Evolutionary conservation across 2,329 filamentous ascomycete species (phyloP).

Genomic region (Fusarium sororula): DNA sequence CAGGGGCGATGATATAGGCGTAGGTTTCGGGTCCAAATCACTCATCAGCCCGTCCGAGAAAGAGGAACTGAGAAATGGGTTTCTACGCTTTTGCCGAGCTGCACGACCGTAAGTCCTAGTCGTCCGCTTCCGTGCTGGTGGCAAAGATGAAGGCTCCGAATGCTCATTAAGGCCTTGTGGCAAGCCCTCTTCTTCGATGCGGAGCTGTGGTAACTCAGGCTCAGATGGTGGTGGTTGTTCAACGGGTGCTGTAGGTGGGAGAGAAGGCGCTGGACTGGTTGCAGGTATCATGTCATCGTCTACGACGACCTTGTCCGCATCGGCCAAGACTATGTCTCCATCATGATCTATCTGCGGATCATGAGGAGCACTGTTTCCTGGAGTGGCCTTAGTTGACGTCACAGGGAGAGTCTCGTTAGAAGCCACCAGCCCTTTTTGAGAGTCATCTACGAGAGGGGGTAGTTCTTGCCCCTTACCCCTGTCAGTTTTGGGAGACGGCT

Average conservation of each 20-base stretch:
- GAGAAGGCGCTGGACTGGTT: slow-evolving; percentile 48
- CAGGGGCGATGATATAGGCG: slow-evolving; percentile 21
- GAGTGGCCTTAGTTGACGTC: slow-evolving; percentile 49
- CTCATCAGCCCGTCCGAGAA: slow-evolving; percentile 37
- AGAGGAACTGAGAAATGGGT: slow-evolving; percentile 45
- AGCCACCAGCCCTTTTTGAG: slow-evolving; percentile 37
- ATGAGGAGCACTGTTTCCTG: slow-evolving; percentile 32
- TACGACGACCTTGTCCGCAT: slow-evolving; percentile 19
- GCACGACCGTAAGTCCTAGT: slow-evolving; percentile 38
- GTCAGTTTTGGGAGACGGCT: background rate
- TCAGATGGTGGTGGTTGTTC: slow-evolving; percentile 41
- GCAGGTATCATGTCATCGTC: slow-evolving; percentile 53
- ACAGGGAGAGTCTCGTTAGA: slow-evolving; percentile 39
- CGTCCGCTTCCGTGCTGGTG: slow-evolving; percentile 31
- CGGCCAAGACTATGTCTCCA: slow-evolving; percentile 12
- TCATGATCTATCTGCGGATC: slow-evolving; percentile 13
- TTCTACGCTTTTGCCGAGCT: slow-evolving; percentile 31
- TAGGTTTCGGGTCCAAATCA: slow-evolving; percentile 18
- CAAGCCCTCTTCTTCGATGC: slow-evolving; percentile 33
- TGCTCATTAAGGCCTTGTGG: slow-evolving; percentile 16
- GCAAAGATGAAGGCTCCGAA: slow-evolving; percentile 44
- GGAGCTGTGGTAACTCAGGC: slow-evolving; percentile 48
- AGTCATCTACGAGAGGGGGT: slow-evolving; percentile 35
- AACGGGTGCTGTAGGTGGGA: slow-evolving; percentile 38
- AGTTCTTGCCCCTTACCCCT: slow-evolving; percentile 20